Base-by-base conservation (phyloP, 495 filamentous ascomycete species). In the Hypoxylon lienhwacheense region DNA sequence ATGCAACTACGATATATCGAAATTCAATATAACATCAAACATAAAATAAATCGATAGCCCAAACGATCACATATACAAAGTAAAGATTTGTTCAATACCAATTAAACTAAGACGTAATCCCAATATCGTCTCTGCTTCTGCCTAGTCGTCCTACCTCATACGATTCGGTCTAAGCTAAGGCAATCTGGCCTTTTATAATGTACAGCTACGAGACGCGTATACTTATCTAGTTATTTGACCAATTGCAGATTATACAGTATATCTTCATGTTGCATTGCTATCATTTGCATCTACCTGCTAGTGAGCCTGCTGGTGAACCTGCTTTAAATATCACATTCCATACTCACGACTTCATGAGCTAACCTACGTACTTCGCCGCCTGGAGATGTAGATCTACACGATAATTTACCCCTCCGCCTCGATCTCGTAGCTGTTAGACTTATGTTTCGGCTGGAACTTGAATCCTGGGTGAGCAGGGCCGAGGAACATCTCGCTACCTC, bases 371-470 rank as follows among this genome's bases (percentile, higher is more conserved):
- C 8, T n/a, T 4, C n/a, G n/a, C n/a, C 5, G 8, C 33, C 44
- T 36, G 8, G 8, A 29, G 14, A 6, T 10, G n/a, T n/a, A 4
- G 24, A 42, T 19, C 17, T 7, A 12, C 12, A 14, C 6, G 3
- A 12, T 6, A 12, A 12, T 22, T 69, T 61, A 82, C 22, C 81
- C 81, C 51, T 83, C 80, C 0, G 79, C 80, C 53, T 84, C 79
- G 15, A 81, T 80, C 51, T 82, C 79, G 53, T 81, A 95, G 49
- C 83, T 80, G 66, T 96, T 95, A 8, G 88, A 91, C 73, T 96
- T 97, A 72, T 98, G 93, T 76, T 98, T 98, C n/a, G 93, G 93
- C 71, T 89, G 85, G 72, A 97, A 98, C 49, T 86, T 84, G 79
- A 97, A 98, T 66, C 88, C 84, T 39, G 85, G 81, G 48, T 95